These are phyloP conservation scores for Pisolithus microcarpus DNA, from an alignment of 768 basidiomycete genomes.

Conservation along the genomic window DNA sequence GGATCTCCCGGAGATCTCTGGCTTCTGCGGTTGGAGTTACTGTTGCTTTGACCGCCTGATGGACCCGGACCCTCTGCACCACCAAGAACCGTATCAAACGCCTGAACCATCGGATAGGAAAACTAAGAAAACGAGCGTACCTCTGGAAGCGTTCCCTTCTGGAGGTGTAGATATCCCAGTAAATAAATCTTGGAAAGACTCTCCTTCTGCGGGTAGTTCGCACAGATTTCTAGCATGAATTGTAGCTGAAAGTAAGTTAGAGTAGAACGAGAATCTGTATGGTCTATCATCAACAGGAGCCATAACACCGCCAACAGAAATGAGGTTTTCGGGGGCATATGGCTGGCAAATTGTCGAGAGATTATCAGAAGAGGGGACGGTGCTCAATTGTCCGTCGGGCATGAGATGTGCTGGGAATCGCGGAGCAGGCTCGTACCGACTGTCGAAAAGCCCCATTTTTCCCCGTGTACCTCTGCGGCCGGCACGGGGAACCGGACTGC, in stretches of 20 bases:
- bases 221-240: slow-evolving; percentile 91
- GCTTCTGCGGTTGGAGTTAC: slow-evolving; percentile 12
- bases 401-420: slow-evolving; percentile 37
- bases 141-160: slow-evolving; percentile 5
- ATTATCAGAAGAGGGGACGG: slow-evolving; percentile 38
- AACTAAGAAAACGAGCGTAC: slow-evolving; percentile 7
- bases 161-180: slow-evolving; percentile 33
- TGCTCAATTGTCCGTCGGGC: slow-evolving; percentile 26
- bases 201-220: slow-evolving; percentile 90
- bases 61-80: slow-evolving; percentile 1
- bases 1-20: slow-evolving; percentile 13
- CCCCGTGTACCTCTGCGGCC: slow-evolving; percentile 57
- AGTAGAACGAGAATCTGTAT: slow-evolving; percentile 98
- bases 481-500: slow-evolving; percentile 58
- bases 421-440: slow-evolving; percentile 40
- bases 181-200: slow-evolving; percentile 90
- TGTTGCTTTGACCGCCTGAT: slow-evolving; percentile 7
- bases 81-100: neutral
- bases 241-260: slow-evolving; percentile 83
- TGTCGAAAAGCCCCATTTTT: slow-evolving; percentile 90
- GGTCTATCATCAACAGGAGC: slow-evolving; percentile 73
- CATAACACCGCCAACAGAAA: slow-evolving; percentile 28
- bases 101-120: slow-evolving; percentile 1
- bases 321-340: slow-evolving; percentile 6
- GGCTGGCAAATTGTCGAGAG: slow-evolving; percentile 18